Conservation (phyloP, 2,329 filamentous ascomycete species). For the Ophiostoma montium region DNA sequence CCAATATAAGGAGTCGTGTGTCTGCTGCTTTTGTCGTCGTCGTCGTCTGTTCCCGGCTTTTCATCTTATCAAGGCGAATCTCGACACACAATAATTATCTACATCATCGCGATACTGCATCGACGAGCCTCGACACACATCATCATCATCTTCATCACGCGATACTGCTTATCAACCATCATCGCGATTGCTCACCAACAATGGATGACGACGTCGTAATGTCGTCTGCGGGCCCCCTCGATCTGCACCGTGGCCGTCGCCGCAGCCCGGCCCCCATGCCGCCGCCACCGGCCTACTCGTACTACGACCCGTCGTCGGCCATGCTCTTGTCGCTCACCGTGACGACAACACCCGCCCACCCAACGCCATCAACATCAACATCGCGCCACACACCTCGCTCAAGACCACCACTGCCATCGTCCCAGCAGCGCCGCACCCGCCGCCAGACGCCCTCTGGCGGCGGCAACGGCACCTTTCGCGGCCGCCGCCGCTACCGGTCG, state of each 20-base stretch:
- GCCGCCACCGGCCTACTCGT: neutral
- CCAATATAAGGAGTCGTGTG: too few relatives aligned
- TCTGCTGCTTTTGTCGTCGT: too few relatives aligned
- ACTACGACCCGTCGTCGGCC: neutral
- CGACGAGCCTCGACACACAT: too few relatives aligned
- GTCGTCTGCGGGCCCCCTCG: neutral
- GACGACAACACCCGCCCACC: neutral
- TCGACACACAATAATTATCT: too few relatives aligned
- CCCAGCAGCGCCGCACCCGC: neutral
- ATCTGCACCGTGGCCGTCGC: conserved; percentile 3
- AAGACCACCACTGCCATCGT: neutral
- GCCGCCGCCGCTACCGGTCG: conserved; percentile 27
- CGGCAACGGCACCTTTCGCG: conserved; percentile 26
- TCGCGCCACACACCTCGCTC: neutral
- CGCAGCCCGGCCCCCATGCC: conserved; percentile 6
- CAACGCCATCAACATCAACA: too few relatives aligned
- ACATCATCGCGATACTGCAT: too few relatives aligned
- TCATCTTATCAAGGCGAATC: too few relatives aligned
- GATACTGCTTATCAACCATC: too few relatives aligned
- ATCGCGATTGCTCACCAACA: neutral
- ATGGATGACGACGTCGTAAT: neutral
- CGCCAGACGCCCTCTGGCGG: conserved; percentile 18
- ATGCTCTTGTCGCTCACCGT: conserved; percentile 2
- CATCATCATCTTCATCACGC: too few relatives aligned
- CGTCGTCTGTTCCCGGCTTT: too few relatives aligned